Evolutionary conservation across 2,329 filamentous ascomycete species (phyloP), one percentile per base, ranked within the genome.

Genomic region (Diplodia sapinea): DNA sequence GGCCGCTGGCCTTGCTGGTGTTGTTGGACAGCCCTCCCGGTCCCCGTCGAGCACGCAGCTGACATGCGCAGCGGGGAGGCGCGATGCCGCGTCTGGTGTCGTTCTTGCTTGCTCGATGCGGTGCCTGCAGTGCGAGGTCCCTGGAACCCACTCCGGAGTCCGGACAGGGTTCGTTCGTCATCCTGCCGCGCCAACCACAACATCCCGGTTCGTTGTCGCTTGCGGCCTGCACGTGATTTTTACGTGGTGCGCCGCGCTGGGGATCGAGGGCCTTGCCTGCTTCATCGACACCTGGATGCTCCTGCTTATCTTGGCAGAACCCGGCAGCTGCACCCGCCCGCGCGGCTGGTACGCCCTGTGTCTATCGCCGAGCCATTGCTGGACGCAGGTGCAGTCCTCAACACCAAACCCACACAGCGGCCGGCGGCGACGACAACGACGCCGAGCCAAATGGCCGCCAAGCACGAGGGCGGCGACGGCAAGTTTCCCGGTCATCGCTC

Each of bases 401-500:
- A 9, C 40, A 47, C 17, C 40, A 47, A 17, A 15, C 0, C 40
- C 3, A 47, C 40, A 47, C 40, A 6, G 15, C 40, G 8, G 36
- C 38, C 38, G 15, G 15, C 36, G 36, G 11, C 36, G 36, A 33
- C 31, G 31, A 33, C 31, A 9, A 33, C 31, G 31, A 7, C 36
- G 9, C 36, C 36, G 36, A 12, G 9, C 36, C 9, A 38, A 38
- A 12, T 3, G 38, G 31, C 52, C 15, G 31, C 52, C 38, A 20
- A 43, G 55, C 31, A 7, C 33, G 40, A 13, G 38, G 20, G 15
- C 40, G n/a, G 47, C 20, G 40, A 33, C 59, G 59, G 59, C 59
- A 63, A 29, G 59, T 63, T 63, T 63, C 59, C 59, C 59, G 59
- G 40, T 38, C 43, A 63, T 63, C 40, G 57, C 57, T 26, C 57